Evolutionary conservation across 768 basidiomycete species (phyloP), one percentile per base, ranked within the genome.

Genomic region (Boletus fagicola): DNA sequence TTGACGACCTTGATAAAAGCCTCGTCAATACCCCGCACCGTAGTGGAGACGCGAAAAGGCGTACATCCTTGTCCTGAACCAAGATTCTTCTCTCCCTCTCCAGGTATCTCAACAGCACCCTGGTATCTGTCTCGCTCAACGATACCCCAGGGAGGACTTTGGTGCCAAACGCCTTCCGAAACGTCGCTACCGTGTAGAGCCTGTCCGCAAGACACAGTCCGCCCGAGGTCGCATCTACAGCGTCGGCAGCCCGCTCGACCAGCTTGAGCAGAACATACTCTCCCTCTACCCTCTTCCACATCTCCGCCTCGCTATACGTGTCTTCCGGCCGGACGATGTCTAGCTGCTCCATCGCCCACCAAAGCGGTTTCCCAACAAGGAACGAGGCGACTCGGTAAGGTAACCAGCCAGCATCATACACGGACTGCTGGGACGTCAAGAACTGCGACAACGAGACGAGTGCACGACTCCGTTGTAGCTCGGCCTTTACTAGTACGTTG

Each of bases 271-370:
- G 68, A 15, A 92, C 87, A 66, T 91, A 90, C 43, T 88, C 84
- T 10, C 90, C 91, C 78, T 83, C 84, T 71, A 88, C 60, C 60
- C 70, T 59, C 72, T 80, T 75, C 87, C 83, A 84, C 54, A 75
- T 71, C 53, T 79, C 75, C 8, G 66, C 64, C 39, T 79, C 77
- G 39, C 74, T 74, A 26, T 78, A 74, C 31, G 72, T 74, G 26
- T 88, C 87, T 47, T 90, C 87, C 3, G 74, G 66, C 20, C 82
- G 83, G 8, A 89, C 82, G 4, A 94, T 73, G 26, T 84, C 87
- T n/a, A 87, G 75, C 60, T 90, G 90, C 59, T 88, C 85, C 55
- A 94, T 79, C 3, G 87, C 85, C 92, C 92, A 94, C 88, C 87
- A 92, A 2, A 94, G 74, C 3, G 92, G 92, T 64, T 83, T 85